Conservation (phyloP, 192 early-diverging fungal genomes). For the Spizellomyces punctatus region DNA sequence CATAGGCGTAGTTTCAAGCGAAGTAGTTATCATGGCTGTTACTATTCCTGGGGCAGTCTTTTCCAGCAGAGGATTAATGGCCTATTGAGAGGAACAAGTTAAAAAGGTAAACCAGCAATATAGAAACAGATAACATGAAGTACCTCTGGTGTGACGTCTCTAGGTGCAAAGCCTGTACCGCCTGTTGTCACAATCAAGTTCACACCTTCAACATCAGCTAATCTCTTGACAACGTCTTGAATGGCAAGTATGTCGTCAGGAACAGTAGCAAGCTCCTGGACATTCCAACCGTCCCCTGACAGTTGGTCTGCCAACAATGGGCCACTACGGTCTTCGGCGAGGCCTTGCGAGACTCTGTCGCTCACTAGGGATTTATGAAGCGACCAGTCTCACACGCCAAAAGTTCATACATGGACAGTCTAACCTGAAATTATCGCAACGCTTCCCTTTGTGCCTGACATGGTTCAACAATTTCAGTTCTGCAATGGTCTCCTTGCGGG, state of each 20-base stretch:
- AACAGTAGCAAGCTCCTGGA: slow-evolving; percentile 15
- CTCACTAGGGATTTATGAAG: slow-evolving; percentile 17
- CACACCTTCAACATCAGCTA: slow-evolving; percentile 22
- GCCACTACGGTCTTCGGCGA: slow-evolving; percentile 31
- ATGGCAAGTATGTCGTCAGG: slow-evolving; percentile 38
- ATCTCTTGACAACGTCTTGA: slow-evolving; percentile 11
- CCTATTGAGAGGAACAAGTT: slow-evolving; percentile 42
- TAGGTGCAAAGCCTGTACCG: slow-evolving; percentile 88
- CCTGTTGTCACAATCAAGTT: slow-evolving; percentile 83
- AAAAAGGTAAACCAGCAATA: not conserved
- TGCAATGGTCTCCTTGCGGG: too few species aligned
- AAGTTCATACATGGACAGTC: too few species aligned
- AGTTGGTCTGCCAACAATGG: slow-evolving; percentile 26
- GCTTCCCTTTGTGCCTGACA: too few species aligned
- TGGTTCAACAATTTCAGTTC: too few species aligned
- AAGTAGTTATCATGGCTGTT: slow-evolving; percentile 73
- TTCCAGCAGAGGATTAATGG: slow-evolving; percentile 72
- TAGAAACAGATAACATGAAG: not conserved
- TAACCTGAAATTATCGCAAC: too few species aligned
- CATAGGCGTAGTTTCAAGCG: slow-evolving; percentile 81
- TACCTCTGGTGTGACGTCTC: slow-evolving; percentile 90
- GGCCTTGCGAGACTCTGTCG: slow-evolving; percentile 33
- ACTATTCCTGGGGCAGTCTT: slow-evolving; percentile 74
- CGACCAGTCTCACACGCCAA: too few species aligned
- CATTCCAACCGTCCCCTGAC: slow-evolving; percentile 22